Conservation (phyloP, 2,329 filamentous ascomycete genomes). For the Verticillium albo-atrum region DNA sequence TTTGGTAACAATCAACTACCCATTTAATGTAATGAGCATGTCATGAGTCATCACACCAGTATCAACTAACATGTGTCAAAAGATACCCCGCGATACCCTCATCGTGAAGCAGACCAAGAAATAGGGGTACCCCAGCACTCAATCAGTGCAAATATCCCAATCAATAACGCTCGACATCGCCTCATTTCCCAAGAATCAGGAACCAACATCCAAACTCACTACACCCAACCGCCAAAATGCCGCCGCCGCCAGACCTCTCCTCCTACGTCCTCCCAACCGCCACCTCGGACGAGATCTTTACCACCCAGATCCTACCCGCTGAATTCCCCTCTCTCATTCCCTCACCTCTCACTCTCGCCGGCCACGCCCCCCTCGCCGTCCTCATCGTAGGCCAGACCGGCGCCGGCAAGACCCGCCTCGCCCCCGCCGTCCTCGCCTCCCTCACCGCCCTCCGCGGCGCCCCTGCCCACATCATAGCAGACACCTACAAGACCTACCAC, state of each 20-base stretch:
- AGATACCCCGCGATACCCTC: neutral
- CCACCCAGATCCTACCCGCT: slow-evolving; percentile 22
- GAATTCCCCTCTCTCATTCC: slow-evolving; percentile 21
- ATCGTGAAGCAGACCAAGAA: neutral
- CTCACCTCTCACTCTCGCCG: slow-evolving; percentile 2
- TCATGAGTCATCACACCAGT: neutral
- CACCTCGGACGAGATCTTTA: slow-evolving; percentile 25
- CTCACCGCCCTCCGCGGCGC: slow-evolving; percentile 14
- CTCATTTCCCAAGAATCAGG: too few species aligned
- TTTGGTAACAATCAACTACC: too few species aligned
- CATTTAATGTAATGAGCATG: too few species aligned
- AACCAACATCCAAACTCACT: neutral
- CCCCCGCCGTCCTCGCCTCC: slow-evolving; percentile 30
- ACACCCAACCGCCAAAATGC: slow-evolving; percentile 2
- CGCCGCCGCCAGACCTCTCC: slow-evolving; percentile 20
- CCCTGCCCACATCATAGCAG: slow-evolving; percentile 39
- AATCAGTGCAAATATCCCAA: neutral
- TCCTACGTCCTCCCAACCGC: slow-evolving; percentile 24
- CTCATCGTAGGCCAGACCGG: slow-evolving; percentile 44
- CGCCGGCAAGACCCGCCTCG: slow-evolving; percentile 41
- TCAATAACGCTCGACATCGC: neutral
- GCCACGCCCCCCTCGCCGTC: slow-evolving; percentile 29
- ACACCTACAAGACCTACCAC: slow-evolving; percentile 45
- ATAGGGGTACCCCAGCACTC: neutral
- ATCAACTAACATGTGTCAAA: too few species aligned